Percentiles rank a stretch among this genome's conserved stretches.
Evolutionary conservation across 2,329 filamentous ascomycete genomes (phyloP).

Genomic region (Cladorrhinum sp.): DNA sequence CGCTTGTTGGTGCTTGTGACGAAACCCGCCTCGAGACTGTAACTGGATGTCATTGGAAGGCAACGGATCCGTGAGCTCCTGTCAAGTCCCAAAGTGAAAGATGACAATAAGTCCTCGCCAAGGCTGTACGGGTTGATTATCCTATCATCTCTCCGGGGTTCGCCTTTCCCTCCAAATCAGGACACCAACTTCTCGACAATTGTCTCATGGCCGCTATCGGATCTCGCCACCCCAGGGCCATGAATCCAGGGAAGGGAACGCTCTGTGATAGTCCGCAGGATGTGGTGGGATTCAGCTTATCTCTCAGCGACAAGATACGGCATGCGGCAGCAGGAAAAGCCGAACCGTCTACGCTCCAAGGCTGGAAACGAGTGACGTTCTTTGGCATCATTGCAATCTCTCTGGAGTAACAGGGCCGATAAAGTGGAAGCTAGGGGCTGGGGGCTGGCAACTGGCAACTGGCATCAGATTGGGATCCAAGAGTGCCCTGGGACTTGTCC

Average conservation of each 20-base stretch:
- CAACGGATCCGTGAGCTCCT: constrained; percentile 5
- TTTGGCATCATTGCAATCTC: neutral
- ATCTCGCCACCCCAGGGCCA: neutral
- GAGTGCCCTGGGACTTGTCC: neutral
- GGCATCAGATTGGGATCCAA: neutral
- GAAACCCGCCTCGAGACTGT: constrained; percentile 7
- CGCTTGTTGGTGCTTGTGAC: constrained; percentile 7
- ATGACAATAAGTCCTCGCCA: neutral
- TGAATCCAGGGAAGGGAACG: neutral
- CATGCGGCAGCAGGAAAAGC: neutral
- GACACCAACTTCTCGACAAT: neutral
- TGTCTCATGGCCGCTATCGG: neutral
- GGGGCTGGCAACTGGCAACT: no score
- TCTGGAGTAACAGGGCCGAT: neutral
- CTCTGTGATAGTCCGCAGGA: neutral
- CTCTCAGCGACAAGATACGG: neutral
- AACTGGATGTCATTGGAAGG: constrained; percentile 4
- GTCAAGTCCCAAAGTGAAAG: neutral
- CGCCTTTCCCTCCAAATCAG: neutral
- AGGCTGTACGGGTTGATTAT: neutral
- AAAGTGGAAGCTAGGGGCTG: neutral
- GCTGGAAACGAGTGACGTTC: neutral
- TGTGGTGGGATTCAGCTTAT: neutral
- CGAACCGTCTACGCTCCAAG: neutral
- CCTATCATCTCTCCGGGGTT: neutral